Conservation (phyloP, 352 stramenopile genomes). For the Globisporangium cederbergense region DNA sequence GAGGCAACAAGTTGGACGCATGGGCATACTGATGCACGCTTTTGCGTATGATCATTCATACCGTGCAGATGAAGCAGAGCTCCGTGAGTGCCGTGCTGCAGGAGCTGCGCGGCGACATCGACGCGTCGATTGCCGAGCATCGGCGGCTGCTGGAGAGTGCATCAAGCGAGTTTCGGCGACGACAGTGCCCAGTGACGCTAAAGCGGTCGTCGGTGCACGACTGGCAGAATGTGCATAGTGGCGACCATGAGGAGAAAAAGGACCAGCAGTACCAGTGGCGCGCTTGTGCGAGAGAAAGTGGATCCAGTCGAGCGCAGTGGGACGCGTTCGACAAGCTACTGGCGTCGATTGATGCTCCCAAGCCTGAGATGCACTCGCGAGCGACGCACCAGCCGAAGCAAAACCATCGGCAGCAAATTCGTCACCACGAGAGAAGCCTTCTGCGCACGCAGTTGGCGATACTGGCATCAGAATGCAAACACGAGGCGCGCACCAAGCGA, state of each 20-base stretch:
- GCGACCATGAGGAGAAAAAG: neutral
- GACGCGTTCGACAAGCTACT: neutral
- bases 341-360: slow-evolving; percentile 2
- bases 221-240: neutral
- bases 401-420: neutral
- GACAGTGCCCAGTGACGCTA: neutral
- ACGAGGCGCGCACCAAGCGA: neutral
- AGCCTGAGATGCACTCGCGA: neutral
- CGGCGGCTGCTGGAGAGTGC: slow-evolving; percentile 4
- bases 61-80: neutral
- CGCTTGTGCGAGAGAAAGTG: neutral
- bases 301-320: slow-evolving; percentile 5
- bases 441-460: slow-evolving; percentile 11
- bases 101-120: slow-evolving; percentile 10
- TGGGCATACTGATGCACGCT: neutral
- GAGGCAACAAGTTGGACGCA: neutral
- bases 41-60: neutral
- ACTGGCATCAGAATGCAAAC: neutral
- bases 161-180: neutral
- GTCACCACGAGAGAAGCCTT: neutral
- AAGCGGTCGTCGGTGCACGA: neutral
- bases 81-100: slow-evolving; percentile 7
- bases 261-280: neutral
- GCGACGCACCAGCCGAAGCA: neutral
- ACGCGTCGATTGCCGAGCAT: slow-evolving; percentile 9